Conservation (phyloP, 345 rosid genomes). For the Garcia nutans region DNA sequence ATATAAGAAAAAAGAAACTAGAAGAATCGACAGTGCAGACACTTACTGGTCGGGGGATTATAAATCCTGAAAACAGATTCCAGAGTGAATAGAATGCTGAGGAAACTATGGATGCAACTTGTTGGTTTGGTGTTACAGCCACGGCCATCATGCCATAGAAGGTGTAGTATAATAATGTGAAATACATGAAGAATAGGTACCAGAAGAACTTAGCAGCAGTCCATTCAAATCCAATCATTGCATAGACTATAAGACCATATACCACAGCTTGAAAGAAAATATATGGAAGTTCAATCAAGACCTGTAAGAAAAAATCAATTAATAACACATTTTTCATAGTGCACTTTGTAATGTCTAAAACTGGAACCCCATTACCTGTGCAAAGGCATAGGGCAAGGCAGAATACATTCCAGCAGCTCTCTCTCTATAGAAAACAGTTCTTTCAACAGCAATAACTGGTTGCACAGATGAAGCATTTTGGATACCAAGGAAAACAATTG, state of each 20-base stretch:
- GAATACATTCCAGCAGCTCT: slow-evolving; percentile 86
- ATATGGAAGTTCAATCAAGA: slow-evolving; percentile 63
- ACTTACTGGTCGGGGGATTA: slow-evolving; percentile 59
- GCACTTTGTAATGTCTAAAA: neutral
- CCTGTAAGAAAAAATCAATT: slow-evolving; percentile 31
- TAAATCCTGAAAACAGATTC: slow-evolving; percentile 65
- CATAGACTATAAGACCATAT: slow-evolving; percentile 59
- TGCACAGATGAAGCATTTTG: slow-evolving; percentile 58
- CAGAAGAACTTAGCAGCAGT: slow-evolving; percentile 54
- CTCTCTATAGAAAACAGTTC: slow-evolving; percentile 76
- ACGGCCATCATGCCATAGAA: slow-evolving; percentile 78
- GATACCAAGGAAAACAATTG: slow-evolving; percentile 62
- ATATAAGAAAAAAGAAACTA: neutral
- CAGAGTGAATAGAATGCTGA: slow-evolving; percentile 52
- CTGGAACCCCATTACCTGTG: slow-evolving; percentile 37
- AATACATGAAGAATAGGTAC: slow-evolving; percentile 62
- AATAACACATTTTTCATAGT: neutral
- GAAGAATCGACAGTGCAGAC: neutral
- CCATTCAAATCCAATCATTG: slow-evolving; percentile 70
- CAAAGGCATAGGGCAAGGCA: slow-evolving; percentile 63
- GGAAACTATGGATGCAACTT: slow-evolving; percentile 55
- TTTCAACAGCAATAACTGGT: slow-evolving; percentile 64
- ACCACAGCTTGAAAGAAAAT: slow-evolving; percentile 42
- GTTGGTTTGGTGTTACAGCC: slow-evolving; percentile 63
- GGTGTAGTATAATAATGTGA: slow-evolving; percentile 67